A percentile compares a stretch with the other conserved stretches of the same genome.
Conservation (phyloP, 176 grass and related monocot species). For the Olyra latifolia region DNA sequence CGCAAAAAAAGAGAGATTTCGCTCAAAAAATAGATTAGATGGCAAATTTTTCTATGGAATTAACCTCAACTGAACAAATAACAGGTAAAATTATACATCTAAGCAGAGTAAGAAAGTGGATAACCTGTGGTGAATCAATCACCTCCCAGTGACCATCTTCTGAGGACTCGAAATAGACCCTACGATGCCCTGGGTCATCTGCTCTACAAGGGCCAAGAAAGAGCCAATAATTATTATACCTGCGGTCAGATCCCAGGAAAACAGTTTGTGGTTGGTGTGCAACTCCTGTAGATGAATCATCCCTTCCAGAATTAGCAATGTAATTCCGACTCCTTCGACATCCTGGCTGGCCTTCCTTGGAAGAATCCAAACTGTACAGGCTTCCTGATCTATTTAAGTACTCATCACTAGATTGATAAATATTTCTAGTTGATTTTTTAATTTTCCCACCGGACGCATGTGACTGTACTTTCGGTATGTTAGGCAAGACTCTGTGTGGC, state of each 20-base stretch:
- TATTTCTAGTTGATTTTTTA: constrained; percentile 60
- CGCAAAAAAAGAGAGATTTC: background rate
- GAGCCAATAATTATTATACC: constrained; percentile 97
- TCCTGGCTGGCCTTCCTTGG: constrained; percentile 24
- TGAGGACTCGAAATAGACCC: constrained; percentile 94
- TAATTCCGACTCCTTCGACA: constrained; percentile 30
- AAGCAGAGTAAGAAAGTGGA: constrained; percentile 28
- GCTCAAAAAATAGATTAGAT: background rate
- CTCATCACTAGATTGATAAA: constrained; percentile 31
- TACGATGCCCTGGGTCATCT: constrained; percentile 87
- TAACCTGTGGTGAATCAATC: constrained; percentile 88
- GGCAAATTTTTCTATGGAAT: constrained; percentile 11
- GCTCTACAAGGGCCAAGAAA: constrained; percentile 81
- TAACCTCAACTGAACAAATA: background rate
- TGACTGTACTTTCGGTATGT: constrained; percentile 29
- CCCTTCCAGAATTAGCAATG: constrained; percentile 27
- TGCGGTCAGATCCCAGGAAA: constrained; percentile 80
- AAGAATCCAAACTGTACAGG: constrained; percentile 42
- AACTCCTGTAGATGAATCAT: constrained; percentile 34
- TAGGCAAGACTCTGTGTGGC: constrained; percentile 38
- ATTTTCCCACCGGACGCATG: constrained; percentile 82
- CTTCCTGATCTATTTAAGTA: constrained; percentile 39
- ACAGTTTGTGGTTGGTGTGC: constrained; percentile 64
- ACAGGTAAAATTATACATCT: background rate
- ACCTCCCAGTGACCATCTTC: constrained; percentile 94